These are phyloP conservation scores for Trifolium subterraneum DNA, from an alignment of 306 rosid genomes.

Conservation along the genomic window DNA sequence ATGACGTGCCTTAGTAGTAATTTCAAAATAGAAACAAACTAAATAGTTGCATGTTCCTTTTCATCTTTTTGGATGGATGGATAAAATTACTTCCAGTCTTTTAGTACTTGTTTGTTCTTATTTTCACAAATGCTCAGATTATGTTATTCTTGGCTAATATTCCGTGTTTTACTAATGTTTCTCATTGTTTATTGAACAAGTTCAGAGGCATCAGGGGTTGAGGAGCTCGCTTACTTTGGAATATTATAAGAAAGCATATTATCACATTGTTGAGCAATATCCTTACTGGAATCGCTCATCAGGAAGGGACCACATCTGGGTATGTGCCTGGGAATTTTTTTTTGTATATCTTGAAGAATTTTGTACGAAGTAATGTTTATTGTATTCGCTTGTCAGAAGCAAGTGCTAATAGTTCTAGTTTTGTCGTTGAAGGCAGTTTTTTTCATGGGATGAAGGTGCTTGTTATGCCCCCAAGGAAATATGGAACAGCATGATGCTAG, in stretches of 20 bases:
- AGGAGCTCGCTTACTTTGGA: slow-evolving; percentile 96
- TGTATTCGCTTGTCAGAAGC: slow-evolving; percentile 27
- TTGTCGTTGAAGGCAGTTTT: slow-evolving; percentile 75
- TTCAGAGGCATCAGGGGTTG: slow-evolving; percentile 82
- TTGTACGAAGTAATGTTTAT: slow-evolving; percentile 28
- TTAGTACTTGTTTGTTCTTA: slow-evolving; percentile 17
- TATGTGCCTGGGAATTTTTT: slow-evolving; percentile 47
- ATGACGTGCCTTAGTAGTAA: neutral
- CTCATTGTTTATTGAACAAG: slow-evolving; percentile 34
- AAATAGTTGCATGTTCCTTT: slow-evolving; percentile 34
- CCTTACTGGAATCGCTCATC: slow-evolving; percentile 88
- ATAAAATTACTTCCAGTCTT: slow-evolving; percentile 7
- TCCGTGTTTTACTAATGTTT: slow-evolving; percentile 28
- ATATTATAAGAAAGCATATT: slow-evolving; percentile 72
- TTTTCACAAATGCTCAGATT: slow-evolving; percentile 24
- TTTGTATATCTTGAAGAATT: slow-evolving; percentile 10
- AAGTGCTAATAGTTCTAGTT: slow-evolving; percentile 50
- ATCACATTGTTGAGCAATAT: slow-evolving; percentile 75
- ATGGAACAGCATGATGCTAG: slow-evolving; percentile 98
- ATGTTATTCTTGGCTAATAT: slow-evolving; percentile 19
- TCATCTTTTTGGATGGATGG: slow-evolving; percentile 27
- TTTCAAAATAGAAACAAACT: slow-evolving; percentile 22
- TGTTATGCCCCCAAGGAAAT: slow-evolving; percentile 99
- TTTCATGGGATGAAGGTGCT: slow-evolving; percentile 99
- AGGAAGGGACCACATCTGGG: slow-evolving; percentile 98